Percentiles rank a stretch among this genome's conserved stretches.
Evolutionary conservation across 164 flowering plant genomes (phyloP).

Genomic region (grape (Vitis vinifera)): DNA sequence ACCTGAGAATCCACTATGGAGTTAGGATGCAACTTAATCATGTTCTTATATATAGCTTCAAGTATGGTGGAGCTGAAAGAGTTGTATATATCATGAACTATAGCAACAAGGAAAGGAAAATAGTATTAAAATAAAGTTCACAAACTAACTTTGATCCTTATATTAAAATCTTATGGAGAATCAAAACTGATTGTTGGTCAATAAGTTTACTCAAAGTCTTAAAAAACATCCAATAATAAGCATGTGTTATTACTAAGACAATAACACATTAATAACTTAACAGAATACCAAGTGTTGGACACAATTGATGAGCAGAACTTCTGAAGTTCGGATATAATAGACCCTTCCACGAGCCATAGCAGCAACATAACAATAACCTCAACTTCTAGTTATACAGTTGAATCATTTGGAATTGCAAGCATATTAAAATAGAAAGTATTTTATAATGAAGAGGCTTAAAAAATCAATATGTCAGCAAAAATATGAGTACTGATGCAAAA

Average conservation of each 20-base stretch:
- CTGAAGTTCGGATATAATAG: no score
- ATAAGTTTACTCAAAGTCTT: no score
- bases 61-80: not conserved
- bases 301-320: not conserved
- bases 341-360: no score
- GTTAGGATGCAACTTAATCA: not conserved
- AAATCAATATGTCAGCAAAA: not conserved
- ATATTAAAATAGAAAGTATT: no score
- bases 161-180: no score
- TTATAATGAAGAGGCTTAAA: no score
- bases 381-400: no score
- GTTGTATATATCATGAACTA: not conserved
- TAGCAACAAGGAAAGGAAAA: not conserved
- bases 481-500: not conserved
- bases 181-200: no score
- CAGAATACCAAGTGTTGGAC: not conserved
- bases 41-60: not conserved
- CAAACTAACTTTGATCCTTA: no score
- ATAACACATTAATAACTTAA: not conserved
- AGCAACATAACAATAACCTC: no score
- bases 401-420: no score
- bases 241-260: not conserved
- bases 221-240: not conserved
- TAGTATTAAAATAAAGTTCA: no score
- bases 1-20: conserved; percentile 51